phyloP scores from a whole-genome alignment of 225 moss, liverwort and hornwort species.

The Physcomitrium patens region DNA sequence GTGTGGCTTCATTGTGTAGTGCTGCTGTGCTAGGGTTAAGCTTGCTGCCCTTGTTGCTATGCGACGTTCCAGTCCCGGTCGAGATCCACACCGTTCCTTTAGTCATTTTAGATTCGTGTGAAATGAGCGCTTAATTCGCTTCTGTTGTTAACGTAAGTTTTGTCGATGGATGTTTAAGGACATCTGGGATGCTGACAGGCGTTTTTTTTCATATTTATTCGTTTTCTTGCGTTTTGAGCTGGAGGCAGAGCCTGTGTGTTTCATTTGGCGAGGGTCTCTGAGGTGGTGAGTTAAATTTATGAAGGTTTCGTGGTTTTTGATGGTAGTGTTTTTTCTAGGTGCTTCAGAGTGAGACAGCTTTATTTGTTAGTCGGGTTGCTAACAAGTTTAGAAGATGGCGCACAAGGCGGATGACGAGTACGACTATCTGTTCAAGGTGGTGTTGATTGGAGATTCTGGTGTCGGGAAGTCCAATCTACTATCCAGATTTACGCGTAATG shows the following conservation, averaged over 20 bases:
- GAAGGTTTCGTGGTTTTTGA: background rate
- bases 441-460: too few species aligned
- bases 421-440: too few species aligned
- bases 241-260: background rate
- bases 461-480: too few species aligned
- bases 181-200: background rate
- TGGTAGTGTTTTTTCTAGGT: conserved; percentile 9
- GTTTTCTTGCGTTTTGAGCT: background rate
- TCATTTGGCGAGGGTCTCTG: background rate
- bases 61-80: background rate
- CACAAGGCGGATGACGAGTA: too few species aligned
- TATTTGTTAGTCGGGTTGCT: background rate
- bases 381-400: conserved; percentile 29
- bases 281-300: background rate
- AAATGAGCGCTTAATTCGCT: background rate
- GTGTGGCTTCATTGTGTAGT: background rate
- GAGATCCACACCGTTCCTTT: background rate
- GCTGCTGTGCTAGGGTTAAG: background rate
- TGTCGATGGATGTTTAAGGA: background rate
- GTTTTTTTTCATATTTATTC: background rate
- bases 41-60: background rate
- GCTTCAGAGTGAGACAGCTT: background rate
- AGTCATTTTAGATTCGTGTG: background rate
- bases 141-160: background rate
- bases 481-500: too few species aligned